Base-by-base conservation (phyloP, 1,284 basidiomycete genomes). In the Puccinia coronata region DNA sequence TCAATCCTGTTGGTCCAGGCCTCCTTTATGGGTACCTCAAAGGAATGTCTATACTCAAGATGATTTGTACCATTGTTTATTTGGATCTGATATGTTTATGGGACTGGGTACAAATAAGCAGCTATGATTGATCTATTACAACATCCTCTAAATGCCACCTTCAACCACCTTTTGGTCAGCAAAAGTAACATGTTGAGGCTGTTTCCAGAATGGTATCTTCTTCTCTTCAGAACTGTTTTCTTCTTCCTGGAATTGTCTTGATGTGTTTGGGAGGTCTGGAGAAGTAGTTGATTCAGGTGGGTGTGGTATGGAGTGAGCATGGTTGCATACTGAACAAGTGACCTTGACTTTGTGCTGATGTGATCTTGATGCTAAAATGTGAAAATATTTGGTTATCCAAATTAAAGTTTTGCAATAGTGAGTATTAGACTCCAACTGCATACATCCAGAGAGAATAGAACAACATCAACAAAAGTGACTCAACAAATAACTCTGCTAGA, bases 141-240 rank as follows among this genome's bases (percentile, higher is more conserved):
- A n/a, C n/a, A n/a, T n/a, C n/a, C n/a, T 70, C n/a, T 51, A 70
- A 12, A 70, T 70, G 25, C 3, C 5, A 8, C 67, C 71, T n/a
- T 57, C 49, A 34, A 73, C 51, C 47, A 73, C 34, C n/a, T 8
- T 39, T 53, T 73, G 71, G 20, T n/a, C 75, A 8, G 63, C 39
- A 77, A 77, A 77, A 12, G 61, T 77, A 20, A 77, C 28, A 77
- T 77, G 75, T 61, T 77, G 55, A 34, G 59, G 55, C 34, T 67
- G 41, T 65, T 31, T 65, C 75, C 75, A 77, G 43, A 77, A 77
- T 6, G 75, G 75, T 55, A 51, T 39, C 14, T 41, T 25, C 23
- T 59, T 59, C 31, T 20, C 23, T 25, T 53, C 61, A 36, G 4
- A 43, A 8, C 23, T 41, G 36, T 2, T 25, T 9, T 9, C 12